A percentile compares a stretch with the other conserved stretches of the same genome.
phyloP scores from a whole-genome alignment of 2,329 filamentous ascomycete genomes.

The Pseudovirgaria hyperparasitica region DNA sequence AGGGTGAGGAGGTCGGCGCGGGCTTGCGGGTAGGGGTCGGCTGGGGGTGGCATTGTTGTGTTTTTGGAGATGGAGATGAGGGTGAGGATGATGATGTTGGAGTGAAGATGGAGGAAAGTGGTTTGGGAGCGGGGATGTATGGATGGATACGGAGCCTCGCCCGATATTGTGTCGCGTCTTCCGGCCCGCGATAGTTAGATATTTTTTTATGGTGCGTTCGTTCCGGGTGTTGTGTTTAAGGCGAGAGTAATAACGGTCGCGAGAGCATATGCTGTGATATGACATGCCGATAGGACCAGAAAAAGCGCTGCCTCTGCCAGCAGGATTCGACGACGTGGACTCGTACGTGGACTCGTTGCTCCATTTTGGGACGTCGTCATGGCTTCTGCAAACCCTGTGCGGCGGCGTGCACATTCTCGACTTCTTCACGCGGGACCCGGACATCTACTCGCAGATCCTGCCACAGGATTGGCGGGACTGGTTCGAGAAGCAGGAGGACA shows the following conservation, averaged over 20 bases:
- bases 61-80: no score
- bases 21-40: conserved; percentile 39
- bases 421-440: conserved; percentile 78
- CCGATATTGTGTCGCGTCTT: no score
- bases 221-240: no score
- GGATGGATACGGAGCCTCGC: no score
- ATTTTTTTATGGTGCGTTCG: no score
- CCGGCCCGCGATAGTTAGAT: no score
- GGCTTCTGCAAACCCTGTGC: conserved; percentile 76
- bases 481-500: conserved; percentile 54
- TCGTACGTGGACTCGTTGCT: conserved; percentile 70
- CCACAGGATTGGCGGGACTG: conserved; percentile 73
- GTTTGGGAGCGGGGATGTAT: no score
- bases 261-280: no score
- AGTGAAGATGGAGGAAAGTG: no score
- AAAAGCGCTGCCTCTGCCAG: conserved; percentile 51
- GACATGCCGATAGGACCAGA: conserved; percentile 34
- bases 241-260: no score
- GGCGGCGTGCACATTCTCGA: conserved; percentile 96
- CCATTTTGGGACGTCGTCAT: conserved; percentile 59
- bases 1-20: conserved; percentile 69
- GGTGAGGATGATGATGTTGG: no score
- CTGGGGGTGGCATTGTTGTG: no score
- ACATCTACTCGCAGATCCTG: conserved; percentile 66
- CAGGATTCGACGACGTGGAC: conserved; percentile 58